Conservation (phyloP, 768 basidiomycete genomes). For the Antrodiella citrinella region DNA sequence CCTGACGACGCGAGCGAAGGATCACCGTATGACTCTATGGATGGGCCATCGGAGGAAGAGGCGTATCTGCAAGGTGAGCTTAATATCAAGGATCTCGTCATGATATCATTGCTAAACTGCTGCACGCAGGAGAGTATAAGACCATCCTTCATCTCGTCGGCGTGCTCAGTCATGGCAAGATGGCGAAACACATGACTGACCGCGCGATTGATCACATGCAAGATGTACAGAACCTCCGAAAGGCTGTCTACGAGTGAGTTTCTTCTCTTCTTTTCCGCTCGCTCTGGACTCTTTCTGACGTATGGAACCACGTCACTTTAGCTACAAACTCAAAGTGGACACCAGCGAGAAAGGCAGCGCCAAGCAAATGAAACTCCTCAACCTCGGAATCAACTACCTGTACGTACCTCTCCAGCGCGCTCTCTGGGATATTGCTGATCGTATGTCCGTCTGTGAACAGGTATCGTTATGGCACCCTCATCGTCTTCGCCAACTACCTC, state of each 20-base stretch:
- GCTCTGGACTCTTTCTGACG: not conserved
- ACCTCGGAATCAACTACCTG: slow-evolving; percentile 84
- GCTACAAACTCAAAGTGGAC: slow-evolving; percentile 87
- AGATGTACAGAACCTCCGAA: slow-evolving; percentile 94
- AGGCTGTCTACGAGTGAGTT: slow-evolving; percentile 88
- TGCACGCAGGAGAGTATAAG: slow-evolving; percentile 85
- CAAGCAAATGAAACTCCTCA: slow-evolving; percentile 70
- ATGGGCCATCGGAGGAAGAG: slow-evolving; percentile 82
- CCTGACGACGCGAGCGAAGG: slow-evolving; percentile 28
- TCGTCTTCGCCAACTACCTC: slow-evolving; percentile 92
- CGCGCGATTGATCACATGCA: slow-evolving; percentile 87
- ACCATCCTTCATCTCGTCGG: slow-evolving; percentile 91
- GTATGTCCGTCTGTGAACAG: slow-evolving; percentile 26
- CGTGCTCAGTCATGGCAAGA: slow-evolving; percentile 85
- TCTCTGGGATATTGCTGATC: slow-evolving; percentile 1
- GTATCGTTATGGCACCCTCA: slow-evolving; percentile 84
- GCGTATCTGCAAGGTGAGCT: slow-evolving; percentile 80
- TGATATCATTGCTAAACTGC: not conserved
- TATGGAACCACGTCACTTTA: too few species aligned
- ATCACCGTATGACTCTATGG: slow-evolving; percentile 64
- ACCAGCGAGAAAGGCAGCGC: slow-evolving; percentile 70
- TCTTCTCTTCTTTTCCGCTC: not conserved
- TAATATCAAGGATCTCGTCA: too few species aligned
- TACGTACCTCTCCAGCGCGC: slow-evolving; percentile 5
- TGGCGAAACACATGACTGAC: slow-evolving; percentile 87